These are phyloP conservation scores for Phytophthora ramorum DNA, from an alignment of 352 stramenopile species.

Conservation along the genomic window DNA sequence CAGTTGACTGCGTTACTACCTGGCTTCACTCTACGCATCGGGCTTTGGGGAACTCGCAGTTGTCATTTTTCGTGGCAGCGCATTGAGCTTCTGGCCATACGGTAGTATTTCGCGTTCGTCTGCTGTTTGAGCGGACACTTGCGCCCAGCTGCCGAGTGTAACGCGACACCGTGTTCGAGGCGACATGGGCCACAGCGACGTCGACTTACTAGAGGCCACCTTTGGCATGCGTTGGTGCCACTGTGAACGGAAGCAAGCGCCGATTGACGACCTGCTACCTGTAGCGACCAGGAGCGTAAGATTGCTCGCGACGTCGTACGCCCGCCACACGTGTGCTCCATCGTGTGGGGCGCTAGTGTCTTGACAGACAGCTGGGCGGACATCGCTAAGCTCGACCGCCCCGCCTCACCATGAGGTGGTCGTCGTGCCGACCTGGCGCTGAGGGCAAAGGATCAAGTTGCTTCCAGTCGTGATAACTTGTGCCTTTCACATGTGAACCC, in stretches of 20 bases:
- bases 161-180: neutral
- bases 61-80: conserved; percentile 6
- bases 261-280: neutral
- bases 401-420: neutral
- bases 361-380: neutral
- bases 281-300: neutral
- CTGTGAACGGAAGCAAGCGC: neutral
- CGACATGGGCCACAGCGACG: neutral
- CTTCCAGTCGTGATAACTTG: too few species aligned
- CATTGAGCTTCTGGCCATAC: conserved; percentile 5
- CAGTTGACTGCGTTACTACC: conserved; percentile 14
- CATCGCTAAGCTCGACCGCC: conserved; percentile 7
- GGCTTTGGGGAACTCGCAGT: conserved; percentile 27
- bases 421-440: neutral
- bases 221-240: neutral
- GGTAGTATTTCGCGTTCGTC: neutral
- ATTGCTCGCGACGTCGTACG: neutral
- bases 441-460: neutral
- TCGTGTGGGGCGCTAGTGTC: neutral
- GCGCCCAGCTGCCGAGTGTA: too few species aligned
- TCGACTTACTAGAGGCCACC: neutral
- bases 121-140: conserved; percentile 24
- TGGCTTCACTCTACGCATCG: conserved; percentile 14
- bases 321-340: conserved; percentile 17
- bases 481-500: too few species aligned